These are phyloP conservation scores for Kondoa subrosea DNA, from an alignment of 768 basidiomycete species.

Conservation along the genomic window DNA sequence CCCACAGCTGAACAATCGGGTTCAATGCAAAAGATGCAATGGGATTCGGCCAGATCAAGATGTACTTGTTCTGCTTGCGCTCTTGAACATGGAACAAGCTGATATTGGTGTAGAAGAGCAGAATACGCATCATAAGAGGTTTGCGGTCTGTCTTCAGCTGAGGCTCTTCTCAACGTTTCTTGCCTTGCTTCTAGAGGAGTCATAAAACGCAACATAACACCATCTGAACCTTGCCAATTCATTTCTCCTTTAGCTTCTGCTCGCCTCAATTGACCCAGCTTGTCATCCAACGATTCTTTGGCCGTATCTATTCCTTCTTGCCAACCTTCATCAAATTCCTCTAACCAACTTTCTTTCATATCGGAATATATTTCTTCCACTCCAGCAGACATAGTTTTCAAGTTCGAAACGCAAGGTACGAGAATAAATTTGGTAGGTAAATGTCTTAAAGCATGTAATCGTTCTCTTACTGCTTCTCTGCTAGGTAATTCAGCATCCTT, in stretches of 20 bases:
- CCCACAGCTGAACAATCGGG: background rate
- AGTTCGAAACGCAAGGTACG: background rate
- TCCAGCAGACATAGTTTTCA: background rate
- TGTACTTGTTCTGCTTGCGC: background rate
- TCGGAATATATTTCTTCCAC: background rate
- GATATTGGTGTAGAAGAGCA: background rate
- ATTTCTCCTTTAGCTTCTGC: background rate
- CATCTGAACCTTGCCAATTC: background rate
- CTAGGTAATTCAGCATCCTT: background rate
- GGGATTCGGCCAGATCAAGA: background rate
- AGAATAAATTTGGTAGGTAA: conserved; percentile 2
- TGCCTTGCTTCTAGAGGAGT: background rate
- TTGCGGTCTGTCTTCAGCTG: background rate
- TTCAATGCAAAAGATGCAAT: background rate
- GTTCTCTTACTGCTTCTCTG: background rate
- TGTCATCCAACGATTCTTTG: background rate
- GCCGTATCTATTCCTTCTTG: background rate
- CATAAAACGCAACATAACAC: background rate
- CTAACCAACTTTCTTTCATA: background rate
- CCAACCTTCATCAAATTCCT: conserved; percentile 3
- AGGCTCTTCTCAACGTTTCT: background rate
- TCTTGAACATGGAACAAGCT: background rate
- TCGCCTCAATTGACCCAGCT: background rate
- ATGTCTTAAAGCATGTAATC: background rate
- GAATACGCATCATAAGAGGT: background rate